These are phyloP conservation scores for Asterophora parasitica DNA, from an alignment of 768 basidiomycete species.

Conservation along the genomic window DNA sequence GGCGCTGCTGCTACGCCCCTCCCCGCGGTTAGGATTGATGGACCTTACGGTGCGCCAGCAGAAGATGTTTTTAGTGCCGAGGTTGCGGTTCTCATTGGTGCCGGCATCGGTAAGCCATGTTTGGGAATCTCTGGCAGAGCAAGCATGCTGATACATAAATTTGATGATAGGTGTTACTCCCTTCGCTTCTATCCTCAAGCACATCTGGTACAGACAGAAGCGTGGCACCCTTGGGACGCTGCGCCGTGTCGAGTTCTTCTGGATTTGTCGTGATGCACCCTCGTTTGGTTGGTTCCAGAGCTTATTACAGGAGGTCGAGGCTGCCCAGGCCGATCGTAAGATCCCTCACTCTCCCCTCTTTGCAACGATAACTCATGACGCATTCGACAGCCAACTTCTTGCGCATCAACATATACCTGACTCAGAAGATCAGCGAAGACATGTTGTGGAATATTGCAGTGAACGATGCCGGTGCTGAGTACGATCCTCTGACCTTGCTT, in stretches of 20 bases:
- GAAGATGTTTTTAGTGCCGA: conserved; percentile 86
- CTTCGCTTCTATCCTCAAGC: conserved; percentile 91
- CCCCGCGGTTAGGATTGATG: conserved; percentile 76
- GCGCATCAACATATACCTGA: conserved; percentile 87
- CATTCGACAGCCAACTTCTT: conserved; percentile 76
- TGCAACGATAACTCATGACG: conserved; percentile 6
- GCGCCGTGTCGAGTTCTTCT: conserved; percentile 90
- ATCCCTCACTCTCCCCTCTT: conserved; percentile 12
- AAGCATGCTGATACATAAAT: conserved; percentile 5
- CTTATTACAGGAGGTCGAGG: conserved; percentile 82
- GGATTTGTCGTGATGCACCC: conserved; percentile 91
- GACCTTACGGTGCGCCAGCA: conserved; percentile 90
- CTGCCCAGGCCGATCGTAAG: conserved; percentile 85
- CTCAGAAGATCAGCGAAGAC: conserved; percentile 78
- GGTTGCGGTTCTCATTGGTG: conserved; percentile 88
- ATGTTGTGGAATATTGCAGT: conserved; percentile 92
- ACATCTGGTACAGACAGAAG: conserved; percentile 93
- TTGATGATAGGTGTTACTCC: conserved; percentile 72
- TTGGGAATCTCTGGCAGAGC: neutral
- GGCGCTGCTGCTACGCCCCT: conserved; percentile 44
- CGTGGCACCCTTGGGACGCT: conserved; percentile 72
- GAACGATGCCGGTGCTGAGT: conserved; percentile 80
- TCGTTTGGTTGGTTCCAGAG: conserved; percentile 98
- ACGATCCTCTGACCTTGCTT: conserved; percentile 86
- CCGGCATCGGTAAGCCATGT: conserved; percentile 73